phyloP scores from a whole-genome alignment of 2,329 filamentous ascomycete species.

The Stagonosporopsis chrysanthemi region DNA sequence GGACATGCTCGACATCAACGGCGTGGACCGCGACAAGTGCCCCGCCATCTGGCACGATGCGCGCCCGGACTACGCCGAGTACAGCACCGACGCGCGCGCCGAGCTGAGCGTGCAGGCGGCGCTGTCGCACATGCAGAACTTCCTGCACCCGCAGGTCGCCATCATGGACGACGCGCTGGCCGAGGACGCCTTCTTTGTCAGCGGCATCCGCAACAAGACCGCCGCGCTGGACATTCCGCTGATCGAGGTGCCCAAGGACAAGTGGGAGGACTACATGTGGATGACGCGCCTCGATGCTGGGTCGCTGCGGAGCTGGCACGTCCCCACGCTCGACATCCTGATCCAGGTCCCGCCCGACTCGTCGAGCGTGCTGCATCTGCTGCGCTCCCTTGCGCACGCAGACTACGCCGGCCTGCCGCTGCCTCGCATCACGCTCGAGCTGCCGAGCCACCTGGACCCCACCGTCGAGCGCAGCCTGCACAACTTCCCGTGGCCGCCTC shows the following conservation, averaged over 20 bases:
- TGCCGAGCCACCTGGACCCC: constrained; percentile 74
- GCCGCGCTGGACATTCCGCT: constrained; percentile 64
- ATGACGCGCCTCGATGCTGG: constrained; percentile 77
- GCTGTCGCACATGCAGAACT: constrained; percentile 73
- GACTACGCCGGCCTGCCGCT: constrained; percentile 75
- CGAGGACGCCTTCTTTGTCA: constrained; percentile 75
- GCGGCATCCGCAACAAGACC: constrained; percentile 65
- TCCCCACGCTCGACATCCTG: constrained; percentile 79
- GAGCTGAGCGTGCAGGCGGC: constrained; percentile 69
- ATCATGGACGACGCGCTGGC: constrained; percentile 71
- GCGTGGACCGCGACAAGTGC: constrained; percentile 72
- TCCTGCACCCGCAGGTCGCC: constrained; percentile 78
- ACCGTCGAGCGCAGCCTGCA: constrained; percentile 69
- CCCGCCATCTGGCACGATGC: constrained; percentile 74
- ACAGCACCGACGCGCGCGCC: constrained; percentile 75
- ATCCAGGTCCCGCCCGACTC: constrained; percentile 76
- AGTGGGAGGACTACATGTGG: constrained; percentile 74
- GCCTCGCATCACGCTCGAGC: constrained; percentile 83
- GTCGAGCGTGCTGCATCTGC: constrained; percentile 78
- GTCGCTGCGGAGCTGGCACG: constrained; percentile 79
- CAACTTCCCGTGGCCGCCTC: constrained; percentile 70
- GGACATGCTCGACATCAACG: constrained; percentile 78
- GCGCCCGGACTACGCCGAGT: constrained; percentile 73
- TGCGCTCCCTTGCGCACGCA: constrained; percentile 76
- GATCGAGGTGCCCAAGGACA: constrained; percentile 74